Base-by-base conservation (phyloP, 1,284 basidiomycete genomes). In the Singerocomus inundabilis region DNA sequence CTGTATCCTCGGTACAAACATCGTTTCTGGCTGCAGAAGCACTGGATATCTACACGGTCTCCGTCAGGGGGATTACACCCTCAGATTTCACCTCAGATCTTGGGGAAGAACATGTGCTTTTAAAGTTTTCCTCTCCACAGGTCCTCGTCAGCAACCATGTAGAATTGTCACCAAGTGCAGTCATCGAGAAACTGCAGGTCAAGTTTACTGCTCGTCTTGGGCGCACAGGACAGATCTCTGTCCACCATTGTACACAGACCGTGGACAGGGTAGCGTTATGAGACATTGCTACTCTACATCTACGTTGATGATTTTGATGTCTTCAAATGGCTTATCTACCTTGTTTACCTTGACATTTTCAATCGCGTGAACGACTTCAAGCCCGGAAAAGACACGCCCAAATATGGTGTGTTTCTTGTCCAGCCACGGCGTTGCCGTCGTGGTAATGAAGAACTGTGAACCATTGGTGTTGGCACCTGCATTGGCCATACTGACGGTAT, bases 401-500 rank as follows among this genome's bases (percentile, higher is more conserved):
- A 96, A 96, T 57, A 95, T 92, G 1, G 91, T 94, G 67, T 98
- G 93, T 65, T 99, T 99, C 66, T 93, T 95, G 70, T 96, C 91
- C 46, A 99, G 75, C 93, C 94, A 98, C 7, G 94, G 93, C 6
- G 92, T 93, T 11, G 95, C 89, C 2, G 88, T 94, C 3, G 94
- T 98, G 3, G 97, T 99, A 67, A 99, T 95, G 73, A 99, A 99
- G 77, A 99, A 99, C 69, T 99, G 96, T 4, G 88, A 91, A 3
- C 88, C 97, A 66, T 99, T 99, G 34, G 97, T 99, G 47, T 78
- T 78, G 1, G 93, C 87, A 1, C 97, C 96, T 3, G 93, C 91
- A 59, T 99, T 99, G n/a, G 97, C 97, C 94, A 98, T 98, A 63
- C 92, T 94, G 43, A 99, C 78, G n/a, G 91, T 97, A 66, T 98